A percentile compares a stretch with the other conserved stretches of the same genome.
phyloP scores from a whole-genome alignment of 2,329 filamentous ascomycete species.

The Ophiostoma piceae region DNA sequence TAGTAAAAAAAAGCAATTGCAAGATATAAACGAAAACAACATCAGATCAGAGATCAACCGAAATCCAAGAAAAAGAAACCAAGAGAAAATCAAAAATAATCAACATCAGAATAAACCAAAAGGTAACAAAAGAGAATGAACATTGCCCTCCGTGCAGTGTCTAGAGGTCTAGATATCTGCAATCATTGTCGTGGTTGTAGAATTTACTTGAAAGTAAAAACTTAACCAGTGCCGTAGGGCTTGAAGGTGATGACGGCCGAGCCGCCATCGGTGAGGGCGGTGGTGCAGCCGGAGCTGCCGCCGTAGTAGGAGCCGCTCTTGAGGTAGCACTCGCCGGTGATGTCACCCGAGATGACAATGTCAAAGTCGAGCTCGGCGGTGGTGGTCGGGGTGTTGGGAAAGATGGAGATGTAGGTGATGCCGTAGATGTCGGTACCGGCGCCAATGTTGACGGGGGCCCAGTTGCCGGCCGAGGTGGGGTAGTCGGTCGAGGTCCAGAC shows the following conservation, averaged over 20 bases:
- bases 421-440: conserved; percentile 63
- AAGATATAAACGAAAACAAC: conserved; percentile 11
- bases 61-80: neutral
- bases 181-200: neutral
- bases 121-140: neutral
- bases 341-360: conserved; percentile 68
- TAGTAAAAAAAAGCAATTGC: neutral
- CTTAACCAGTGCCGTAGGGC: conserved; percentile 21
- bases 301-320: conserved; percentile 57
- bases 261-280: conserved; percentile 22
- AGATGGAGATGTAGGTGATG: conserved; percentile 73
- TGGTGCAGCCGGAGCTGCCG: conserved; percentile 64
- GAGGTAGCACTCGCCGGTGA: conserved; percentile 56
- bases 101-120: conserved; percentile 6
- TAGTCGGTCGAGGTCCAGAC: conserved; percentile 57
- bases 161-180: neutral
- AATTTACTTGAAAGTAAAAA: neutral
- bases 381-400: conserved; percentile 76
- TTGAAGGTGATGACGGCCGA: conserved; percentile 22
- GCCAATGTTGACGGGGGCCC: conserved; percentile 79
- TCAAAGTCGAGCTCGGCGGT: conserved; percentile 67
- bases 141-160: neutral
- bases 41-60: conserved; percentile 3
- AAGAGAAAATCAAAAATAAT: neutral
- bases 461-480: conserved; percentile 67